These are phyloP conservation scores for Podospora tetraspora DNA, from an alignment of 495 filamentous ascomycete species.

Conservation along the genomic window DNA sequence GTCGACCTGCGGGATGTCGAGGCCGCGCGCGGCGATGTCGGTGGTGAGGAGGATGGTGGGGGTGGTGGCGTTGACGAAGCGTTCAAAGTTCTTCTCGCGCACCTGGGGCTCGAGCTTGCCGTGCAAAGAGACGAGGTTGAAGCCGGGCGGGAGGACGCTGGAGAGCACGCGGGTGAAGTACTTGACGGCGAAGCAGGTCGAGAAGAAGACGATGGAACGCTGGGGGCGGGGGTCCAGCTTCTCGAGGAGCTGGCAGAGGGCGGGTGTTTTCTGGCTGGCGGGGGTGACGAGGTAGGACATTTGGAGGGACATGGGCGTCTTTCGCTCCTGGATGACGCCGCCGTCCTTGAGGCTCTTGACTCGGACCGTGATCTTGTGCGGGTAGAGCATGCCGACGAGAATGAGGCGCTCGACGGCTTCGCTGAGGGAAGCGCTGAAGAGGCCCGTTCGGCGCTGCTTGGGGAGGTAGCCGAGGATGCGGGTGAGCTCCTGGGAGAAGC, in stretches of 20 bases:
- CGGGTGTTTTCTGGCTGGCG: constrained; percentile 69
- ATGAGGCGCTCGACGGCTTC: constrained; percentile 90
- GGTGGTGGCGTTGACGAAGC: constrained; percentile 55
- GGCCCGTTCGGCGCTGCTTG: constrained; percentile 86
- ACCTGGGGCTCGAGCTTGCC: constrained; percentile 83
- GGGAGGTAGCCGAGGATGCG: constrained; percentile 79
- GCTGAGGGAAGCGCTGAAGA: constrained; percentile 89
- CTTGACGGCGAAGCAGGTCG: constrained; percentile 92
- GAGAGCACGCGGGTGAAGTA: constrained; percentile 79
- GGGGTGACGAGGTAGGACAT: constrained; percentile 79
- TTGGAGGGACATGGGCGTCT: constrained; percentile 81
- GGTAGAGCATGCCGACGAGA: constrained; percentile 86
- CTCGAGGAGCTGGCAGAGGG: constrained; percentile 64
- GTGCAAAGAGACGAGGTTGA: constrained; percentile 73
- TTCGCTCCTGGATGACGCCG: constrained; percentile 71
- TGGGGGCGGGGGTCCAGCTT: constrained; percentile 65
- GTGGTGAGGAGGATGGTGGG: constrained; percentile 74
- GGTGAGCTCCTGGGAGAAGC: constrained; percentile 85
- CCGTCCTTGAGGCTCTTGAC: constrained; percentile 60
- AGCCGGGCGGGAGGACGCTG: constrained; percentile 54
- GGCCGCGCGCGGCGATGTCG: constrained; percentile 64
- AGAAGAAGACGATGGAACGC: constrained; percentile 89
- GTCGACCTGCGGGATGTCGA: constrained; percentile 94
- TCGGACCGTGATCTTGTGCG: constrained; percentile 86
- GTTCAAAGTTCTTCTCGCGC: constrained; percentile 33